phyloP scores from a whole-genome alignment of 768 basidiomycete species.

The Leucosporidium yakuticum region DNA sequence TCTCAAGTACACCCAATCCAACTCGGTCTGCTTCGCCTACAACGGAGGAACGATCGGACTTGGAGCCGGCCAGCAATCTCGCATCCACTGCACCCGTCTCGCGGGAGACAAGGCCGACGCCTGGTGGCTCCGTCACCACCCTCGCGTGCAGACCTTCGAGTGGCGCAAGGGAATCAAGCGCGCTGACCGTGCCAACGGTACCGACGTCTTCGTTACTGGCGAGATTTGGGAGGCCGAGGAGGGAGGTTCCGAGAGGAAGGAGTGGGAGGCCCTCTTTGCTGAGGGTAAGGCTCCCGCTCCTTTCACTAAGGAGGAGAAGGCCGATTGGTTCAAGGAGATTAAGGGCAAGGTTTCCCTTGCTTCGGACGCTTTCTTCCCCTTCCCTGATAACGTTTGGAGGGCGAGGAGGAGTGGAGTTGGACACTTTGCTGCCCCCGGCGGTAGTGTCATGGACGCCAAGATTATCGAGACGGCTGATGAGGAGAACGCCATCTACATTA shows the following conservation, averaged over 20 bases:
- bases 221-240: conserved; percentile 49
- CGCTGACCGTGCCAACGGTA: conserved; percentile 96
- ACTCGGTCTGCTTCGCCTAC: conserved; percentile 92
- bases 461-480: conserved; percentile 97
- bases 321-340: conserved; percentile 65
- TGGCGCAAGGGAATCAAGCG: conserved; percentile 98
- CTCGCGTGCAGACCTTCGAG: conserved; percentile 80
- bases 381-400: conserved; percentile 95
- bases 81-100: conserved; percentile 97
- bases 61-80: conserved; percentile 96
- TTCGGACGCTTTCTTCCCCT: conserved; percentile 99
- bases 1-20: conserved; percentile 98
- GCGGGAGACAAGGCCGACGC: conserved; percentile 97
- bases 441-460: conserved; percentile 94
- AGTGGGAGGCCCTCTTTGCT: conserved; percentile 88
- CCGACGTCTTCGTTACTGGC: conserved; percentile 89
- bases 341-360: conserved; percentile 77
- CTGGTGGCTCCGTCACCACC: conserved; percentile 98
- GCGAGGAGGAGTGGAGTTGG: conserved; percentile 83
- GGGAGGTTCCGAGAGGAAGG: conserved; percentile 65
- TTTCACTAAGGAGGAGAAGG: conserved; percentile 64
- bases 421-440: conserved; percentile 69
- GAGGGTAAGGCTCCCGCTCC: conserved; percentile 53
- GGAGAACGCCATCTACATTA: conserved; percentile 81
- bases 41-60: conserved; percentile 89